Base-by-base conservation (phyloP, 2,329 filamentous ascomycete species). In the Colletotrichum zoysiae region DNA sequence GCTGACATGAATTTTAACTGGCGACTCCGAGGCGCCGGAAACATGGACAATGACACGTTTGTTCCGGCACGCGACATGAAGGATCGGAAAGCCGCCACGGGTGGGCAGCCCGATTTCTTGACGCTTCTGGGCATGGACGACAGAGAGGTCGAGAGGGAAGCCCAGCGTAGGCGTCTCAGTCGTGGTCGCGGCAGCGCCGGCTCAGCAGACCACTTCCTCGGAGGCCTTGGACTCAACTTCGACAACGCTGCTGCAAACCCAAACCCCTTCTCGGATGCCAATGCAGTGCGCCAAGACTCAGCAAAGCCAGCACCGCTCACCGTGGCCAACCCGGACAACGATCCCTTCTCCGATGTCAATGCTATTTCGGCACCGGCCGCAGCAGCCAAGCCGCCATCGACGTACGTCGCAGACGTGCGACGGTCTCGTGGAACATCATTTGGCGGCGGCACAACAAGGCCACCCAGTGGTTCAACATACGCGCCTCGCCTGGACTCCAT, bases 291-390 rank as follows among this genome's bases (percentile, higher is more conserved):
- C 4, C 81, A 81, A 71, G 78, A 79, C 53, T 83, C 82, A 2
- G 81, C 82, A 59, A 82, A 82, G 67, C 79, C 82, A 6, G 77
- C 78, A 58, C 82, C 83, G 1, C 76, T 83, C 20, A 74, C 77
- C 5, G 78, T 82, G 56, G 74, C 64, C 51, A 75, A 78, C 14
- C 38, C 46, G 14, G 46, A 42, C 12, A 81, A 81, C 62, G 83
- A 86, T 66, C 86, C 86, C 2, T 89, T 89, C 74, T 82, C 83
- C 5, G 87, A 89, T 67, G 77, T 78, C 12, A 85, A 88, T 73
- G 85, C 85, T 16, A 81, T 86, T 38, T 71, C 73, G 50, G 74
- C 78, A 61, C 75, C 74, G 42, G 18, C 73, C 23, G 68, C 67
- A 61, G 71, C 76, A 7, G 77, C 78, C 42, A 80, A 80, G 51